Conservation (phyloP, 2,329 filamentous ascomycete genomes). For the Pseudogymnoascus pannorum region DNA sequence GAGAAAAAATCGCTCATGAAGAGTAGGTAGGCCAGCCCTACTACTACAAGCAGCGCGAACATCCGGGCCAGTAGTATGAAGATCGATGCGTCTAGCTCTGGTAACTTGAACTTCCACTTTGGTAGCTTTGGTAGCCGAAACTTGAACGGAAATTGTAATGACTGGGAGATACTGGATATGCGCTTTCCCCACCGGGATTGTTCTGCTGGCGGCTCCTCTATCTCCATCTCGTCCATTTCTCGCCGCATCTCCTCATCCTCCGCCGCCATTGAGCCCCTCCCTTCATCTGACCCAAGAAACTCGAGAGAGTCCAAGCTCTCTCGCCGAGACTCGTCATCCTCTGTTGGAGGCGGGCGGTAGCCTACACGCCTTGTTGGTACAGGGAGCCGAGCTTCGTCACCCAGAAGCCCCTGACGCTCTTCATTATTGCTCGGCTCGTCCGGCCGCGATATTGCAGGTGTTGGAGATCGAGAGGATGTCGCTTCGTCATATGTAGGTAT, state of each 20-base stretch:
- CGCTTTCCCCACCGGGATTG: constrained; percentile 30
- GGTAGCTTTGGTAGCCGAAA: constrained; percentile 21
- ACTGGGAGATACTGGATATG: constrained; percentile 28
- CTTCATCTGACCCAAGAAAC: constrained; percentile 47
- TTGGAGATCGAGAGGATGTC: constrained; percentile 51
- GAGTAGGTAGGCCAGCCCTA: constrained; percentile 73
- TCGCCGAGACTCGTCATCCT: constrained; percentile 57
- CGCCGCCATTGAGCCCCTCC: constrained; percentile 41
- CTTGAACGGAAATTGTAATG: constrained; percentile 23
- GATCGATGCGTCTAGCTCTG: constrained; percentile 29
- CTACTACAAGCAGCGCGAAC: constrained; percentile 66
- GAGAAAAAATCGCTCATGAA: constrained; percentile 81
- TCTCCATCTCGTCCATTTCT: constrained; percentile 84
- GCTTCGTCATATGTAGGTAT: constrained; percentile 84
- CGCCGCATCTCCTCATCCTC: constrained; percentile 62
- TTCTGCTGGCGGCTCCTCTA: constrained; percentile 60
- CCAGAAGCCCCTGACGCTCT: constrained; percentile 71
- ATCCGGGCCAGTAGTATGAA: constrained; percentile 64
- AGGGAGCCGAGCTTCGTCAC: constrained; percentile 36
- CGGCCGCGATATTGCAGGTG: constrained; percentile 52
- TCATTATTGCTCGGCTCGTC: constrained; percentile 61
- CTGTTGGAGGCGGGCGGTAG: constrained; percentile 76
- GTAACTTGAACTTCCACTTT: constrained; percentile 21
- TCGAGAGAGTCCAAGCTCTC: constrained; percentile 27
- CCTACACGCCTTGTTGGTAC: constrained; percentile 41